Conservation (phyloP, 495 filamentous ascomycete genomes). For the Amphirosellinia nigrospora region DNA sequence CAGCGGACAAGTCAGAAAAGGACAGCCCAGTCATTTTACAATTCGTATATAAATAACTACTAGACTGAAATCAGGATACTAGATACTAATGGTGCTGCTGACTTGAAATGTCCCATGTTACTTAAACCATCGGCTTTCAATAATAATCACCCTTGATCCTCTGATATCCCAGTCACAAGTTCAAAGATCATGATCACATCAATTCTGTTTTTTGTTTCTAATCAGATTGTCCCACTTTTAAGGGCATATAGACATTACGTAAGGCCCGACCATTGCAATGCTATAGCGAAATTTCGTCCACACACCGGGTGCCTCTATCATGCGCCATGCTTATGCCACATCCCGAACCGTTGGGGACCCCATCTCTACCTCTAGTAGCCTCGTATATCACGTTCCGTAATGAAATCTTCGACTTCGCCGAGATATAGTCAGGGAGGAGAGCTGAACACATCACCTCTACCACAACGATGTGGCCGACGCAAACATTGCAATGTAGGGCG, state of each 20-base stretch:
- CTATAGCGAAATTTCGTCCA: constrained; percentile 5
- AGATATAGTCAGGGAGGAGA: constrained; percentile 11
- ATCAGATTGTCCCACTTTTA: constrained; percentile 13
- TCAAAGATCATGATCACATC: background rate
- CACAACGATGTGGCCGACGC: background rate
- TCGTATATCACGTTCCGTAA: constrained; percentile 24
- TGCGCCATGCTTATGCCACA: constrained; percentile 21
- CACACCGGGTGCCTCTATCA: constrained; percentile 22
- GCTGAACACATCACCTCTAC: constrained; percentile 6
- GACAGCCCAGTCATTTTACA: background rate
- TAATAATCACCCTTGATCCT: background rate
- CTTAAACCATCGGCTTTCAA: background rate
- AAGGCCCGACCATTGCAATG: background rate
- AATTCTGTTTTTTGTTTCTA: background rate
- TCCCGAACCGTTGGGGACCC: constrained; percentile 10
- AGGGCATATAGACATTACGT: constrained; percentile 7
- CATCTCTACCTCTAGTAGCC: constrained; percentile 24
- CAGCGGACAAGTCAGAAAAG: background rate
- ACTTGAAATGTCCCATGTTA: background rate
- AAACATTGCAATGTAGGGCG: background rate
- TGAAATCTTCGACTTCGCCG: constrained; percentile 21
- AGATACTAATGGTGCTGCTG: background rate
- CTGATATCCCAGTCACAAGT: background rate
- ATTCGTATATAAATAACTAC: background rate
- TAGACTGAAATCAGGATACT: background rate